Base-by-base conservation (phyloP, 148 eudicot species). In the Oxyria digyna region DNA sequence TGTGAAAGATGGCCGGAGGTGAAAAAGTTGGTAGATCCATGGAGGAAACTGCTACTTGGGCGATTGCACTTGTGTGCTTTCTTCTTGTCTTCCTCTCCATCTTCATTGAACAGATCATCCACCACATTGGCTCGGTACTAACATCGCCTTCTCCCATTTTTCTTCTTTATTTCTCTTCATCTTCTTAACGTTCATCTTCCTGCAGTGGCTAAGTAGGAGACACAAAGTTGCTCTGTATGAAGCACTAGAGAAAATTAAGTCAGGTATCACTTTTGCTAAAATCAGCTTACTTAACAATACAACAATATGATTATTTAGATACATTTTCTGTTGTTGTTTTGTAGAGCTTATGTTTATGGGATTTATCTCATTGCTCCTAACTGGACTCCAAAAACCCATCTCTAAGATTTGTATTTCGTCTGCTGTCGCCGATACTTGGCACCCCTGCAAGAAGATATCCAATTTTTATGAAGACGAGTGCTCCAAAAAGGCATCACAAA, bases 291-390 rank as follows among this genome's bases (percentile, higher is more conserved):
- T 57, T 13, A 63, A 6, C 24, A 27, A 4, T 18, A 37, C 17
- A 42, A 20, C 14, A 43, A 37, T 54, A 35, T 67, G 29, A 33
- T 17, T 18, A 35, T 59, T 62, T 0, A 40, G 42, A 40, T 71
- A 14, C 59, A 4, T 37, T 37, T n/a, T 65, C n/a, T 33, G 43
- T 6, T 35, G 42, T 35, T 65, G 32, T 71, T 18, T 42, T 67
- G 67, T 67, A 83, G 88, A 85, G 82, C 80, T 85, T 46, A 85
- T 85, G 88, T 62, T 82, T 45, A 26, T 85, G 75, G 88, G 88
- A 26, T 85, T 85, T 71, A 77, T 84, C 69, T 79, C 82, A 21
- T 42, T 79, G 20, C 72, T 79, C 18, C 70, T 79, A 35, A 72
- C 78, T 4, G 67, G 64, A 20, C 15, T 38, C 9, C 78, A 75